phyloP scores from a whole-genome alignment of 495 filamentous ascomycete genomes.

The Aeminium ludgeri region DNA sequence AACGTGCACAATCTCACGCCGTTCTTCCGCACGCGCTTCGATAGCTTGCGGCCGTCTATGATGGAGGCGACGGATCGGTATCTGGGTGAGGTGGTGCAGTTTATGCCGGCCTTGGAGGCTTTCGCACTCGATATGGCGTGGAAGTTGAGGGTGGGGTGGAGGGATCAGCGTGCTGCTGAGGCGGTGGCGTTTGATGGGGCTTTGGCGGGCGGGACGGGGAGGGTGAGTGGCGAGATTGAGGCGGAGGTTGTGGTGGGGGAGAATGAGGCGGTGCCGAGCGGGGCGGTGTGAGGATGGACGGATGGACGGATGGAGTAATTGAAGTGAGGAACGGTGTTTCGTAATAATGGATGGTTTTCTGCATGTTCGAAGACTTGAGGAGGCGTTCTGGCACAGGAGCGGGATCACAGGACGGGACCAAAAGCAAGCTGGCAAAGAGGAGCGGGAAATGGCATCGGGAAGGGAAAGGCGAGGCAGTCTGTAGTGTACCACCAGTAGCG shows the following conservation, averaged over 20 bases:
- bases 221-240: constrained; percentile 14
- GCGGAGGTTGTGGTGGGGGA: constrained; percentile 1
- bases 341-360: too few relatives aligned
- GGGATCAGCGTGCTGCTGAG: constrained; percentile 13
- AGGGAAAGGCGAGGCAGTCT: too few relatives aligned
- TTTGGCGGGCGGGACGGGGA: constrained; percentile 20
- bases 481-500: too few relatives aligned
- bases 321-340: too few relatives aligned
- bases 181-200: constrained; percentile 22
- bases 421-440: too few relatives aligned
- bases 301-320: too few relatives aligned
- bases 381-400: too few relatives aligned
- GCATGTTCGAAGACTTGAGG: too few relatives aligned
- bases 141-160: constrained; percentile 20
- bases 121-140: constrained; percentile 16
- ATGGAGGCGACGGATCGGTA: constrained; percentile 7
- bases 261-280: constrained; percentile 1
- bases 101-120: constrained; percentile 17
- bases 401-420: too few relatives aligned
- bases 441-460: too few relatives aligned
- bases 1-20: not conserved
- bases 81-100: constrained; percentile 21
- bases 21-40: constrained; percentile 12
- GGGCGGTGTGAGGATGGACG: too few relatives aligned
- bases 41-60: constrained; percentile 10